These are phyloP conservation scores for Zymoseptoria pseudotritici DNA, from an alignment of 2,329 filamentous ascomycete genomes.

Conservation along the genomic window DNA sequence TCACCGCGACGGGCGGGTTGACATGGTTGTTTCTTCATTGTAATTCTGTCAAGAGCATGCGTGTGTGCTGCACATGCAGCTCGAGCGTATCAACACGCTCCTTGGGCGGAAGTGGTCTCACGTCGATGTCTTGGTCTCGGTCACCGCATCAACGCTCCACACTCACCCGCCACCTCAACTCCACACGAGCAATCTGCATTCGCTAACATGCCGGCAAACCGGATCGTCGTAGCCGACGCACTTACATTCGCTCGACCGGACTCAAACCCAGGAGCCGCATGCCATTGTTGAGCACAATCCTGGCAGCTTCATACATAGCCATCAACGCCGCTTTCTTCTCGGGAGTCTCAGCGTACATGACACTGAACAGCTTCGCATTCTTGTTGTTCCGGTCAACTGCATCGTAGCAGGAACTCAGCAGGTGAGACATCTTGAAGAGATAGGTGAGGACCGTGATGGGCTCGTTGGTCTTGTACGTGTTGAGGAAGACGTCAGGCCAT, in stretches of 20 bases:
- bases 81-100: neutral
- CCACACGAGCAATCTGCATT: neutral
- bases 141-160: neutral
- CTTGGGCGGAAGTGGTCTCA: neutral
- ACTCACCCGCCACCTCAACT: neutral
- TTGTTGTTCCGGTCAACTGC: conserved; percentile 38
- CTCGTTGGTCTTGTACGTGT: conserved; percentile 78
- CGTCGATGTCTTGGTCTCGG: neutral
- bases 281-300: conserved; percentile 70
- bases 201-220: neutral
- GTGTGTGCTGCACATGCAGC: neutral
- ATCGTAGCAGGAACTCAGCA: conserved; percentile 72
- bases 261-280: conserved; percentile 74
- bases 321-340: conserved; percentile 65
- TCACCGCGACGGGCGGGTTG: neutral
- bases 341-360: conserved; percentile 65
- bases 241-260: conserved; percentile 58
- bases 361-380: conserved; percentile 49
- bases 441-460: conserved; percentile 62
- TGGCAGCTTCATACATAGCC: conserved; percentile 69
- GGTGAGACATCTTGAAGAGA: conserved; percentile 80
- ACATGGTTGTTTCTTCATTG: neutral
- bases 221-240: neutral
- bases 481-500: conserved; percentile 78
- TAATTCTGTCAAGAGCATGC: neutral